These are phyloP conservation scores for Salix udensis DNA, from an alignment of 345 rosid species.

Conservation along the genomic window DNA sequence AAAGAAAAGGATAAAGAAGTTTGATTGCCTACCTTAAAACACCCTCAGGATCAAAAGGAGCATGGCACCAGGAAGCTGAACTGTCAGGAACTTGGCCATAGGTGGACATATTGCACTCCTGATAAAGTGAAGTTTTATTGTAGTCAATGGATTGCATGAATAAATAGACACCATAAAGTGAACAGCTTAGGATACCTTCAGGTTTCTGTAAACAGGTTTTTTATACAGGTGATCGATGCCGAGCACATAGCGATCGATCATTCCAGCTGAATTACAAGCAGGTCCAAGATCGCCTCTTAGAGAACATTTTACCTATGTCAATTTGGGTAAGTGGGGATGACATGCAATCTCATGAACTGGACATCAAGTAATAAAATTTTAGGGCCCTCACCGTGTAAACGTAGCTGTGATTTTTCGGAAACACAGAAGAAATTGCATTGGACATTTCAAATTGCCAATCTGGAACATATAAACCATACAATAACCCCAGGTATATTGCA, in stretches of 20 bases:
- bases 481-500: constrained; percentile 32
- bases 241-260: constrained; percentile 43
- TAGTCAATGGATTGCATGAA: background rate
- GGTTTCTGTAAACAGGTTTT: constrained; percentile 44
- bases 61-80: constrained; percentile 49
- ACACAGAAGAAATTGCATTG: constrained; percentile 9
- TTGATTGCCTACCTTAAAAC: constrained; percentile 30
- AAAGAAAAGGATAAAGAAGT: constrained; percentile 5
- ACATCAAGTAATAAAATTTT: background rate
- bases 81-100: constrained; percentile 27
- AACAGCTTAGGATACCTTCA: constrained; percentile 26
- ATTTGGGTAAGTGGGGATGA: background rate
- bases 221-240: constrained; percentile 38
- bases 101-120: constrained; percentile 41
- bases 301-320: constrained; percentile 40
- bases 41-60: constrained; percentile 53
- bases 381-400: constrained; percentile 25
- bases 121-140: background rate
- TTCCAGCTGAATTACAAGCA: constrained; percentile 48
- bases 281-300: constrained; percentile 44
- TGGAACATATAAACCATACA: constrained; percentile 43
- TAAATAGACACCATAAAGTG: background rate
- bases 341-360: background rate
- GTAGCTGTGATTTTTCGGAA: constrained; percentile 14
- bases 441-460: constrained; percentile 39